Evolutionary conservation across 139 green algal genomes (phyloP), one percentile per base, ranked within the genome.

Genomic region (Chlorella vulgaris): DNA sequence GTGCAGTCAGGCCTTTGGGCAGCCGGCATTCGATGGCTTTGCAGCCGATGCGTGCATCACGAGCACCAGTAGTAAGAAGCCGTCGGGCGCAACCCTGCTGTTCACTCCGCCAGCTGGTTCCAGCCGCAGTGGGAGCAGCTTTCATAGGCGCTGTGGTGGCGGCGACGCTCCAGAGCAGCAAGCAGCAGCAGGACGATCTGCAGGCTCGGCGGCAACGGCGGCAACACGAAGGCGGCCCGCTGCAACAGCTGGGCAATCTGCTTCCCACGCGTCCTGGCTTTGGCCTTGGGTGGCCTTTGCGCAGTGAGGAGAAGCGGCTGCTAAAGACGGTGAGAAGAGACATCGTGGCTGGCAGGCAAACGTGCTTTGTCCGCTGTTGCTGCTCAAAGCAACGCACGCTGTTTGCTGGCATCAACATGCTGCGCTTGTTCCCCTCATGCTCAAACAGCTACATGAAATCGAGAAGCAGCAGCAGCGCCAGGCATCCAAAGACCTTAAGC

Each of bases 391-490:
- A n/a, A n/a, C n/a, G n/a, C n/a, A n/a, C n/a, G n/a, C n/a, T n/a
- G n/a, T n/a, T n/a, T n/a, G n/a, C n/a, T n/a, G n/a, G n/a, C n/a
- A n/a, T n/a, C n/a, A n/a, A n/a, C n/a, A n/a, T n/a, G n/a, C n/a
- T n/a, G n/a, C n/a, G n/a, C n/a, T n/a, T n/a, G n/a, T n/a, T n/a
- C n/a, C n/a, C n/a, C n/a, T n/a, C n/a, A n/a, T n/a, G n/a, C n/a
- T n/a, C n/a, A n/a, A n/a, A 31, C 71, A 73, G 78, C 18, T 71
- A 42, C 40, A 76, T 13, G 62, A 71, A 26, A 70, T 70, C 15
- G 71, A 78, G 71, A 47, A 67, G 51, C 50, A 35, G 71, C 71
- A 40, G 71, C 35, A 78, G 31, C 18, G 28, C 0, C 62, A 83
- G 38, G 78, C 40, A 13, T 3, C 35, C 31, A 26, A 19, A 0